These are phyloP conservation scores for Ophiocordyceps sinensis DNA, from an alignment of 2,329 filamentous ascomycete genomes.

Conservation along the genomic window DNA sequence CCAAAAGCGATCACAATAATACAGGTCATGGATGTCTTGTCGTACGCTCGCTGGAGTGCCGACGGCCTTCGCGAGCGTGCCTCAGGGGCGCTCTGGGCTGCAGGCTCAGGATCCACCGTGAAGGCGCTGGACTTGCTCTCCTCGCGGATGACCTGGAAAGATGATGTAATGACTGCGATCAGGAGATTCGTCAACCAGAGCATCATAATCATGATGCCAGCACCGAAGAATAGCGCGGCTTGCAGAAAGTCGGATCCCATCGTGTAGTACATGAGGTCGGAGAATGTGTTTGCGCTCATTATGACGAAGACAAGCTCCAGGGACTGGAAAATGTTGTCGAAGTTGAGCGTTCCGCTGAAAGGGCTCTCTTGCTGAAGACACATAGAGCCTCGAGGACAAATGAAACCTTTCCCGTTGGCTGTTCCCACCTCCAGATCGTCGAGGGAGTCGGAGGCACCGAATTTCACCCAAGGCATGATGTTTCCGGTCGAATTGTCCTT, in stretches of 20 bases:
- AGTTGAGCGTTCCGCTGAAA: conserved; percentile 74
- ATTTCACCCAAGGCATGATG: conserved; percentile 51
- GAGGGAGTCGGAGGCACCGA: conserved; percentile 19
- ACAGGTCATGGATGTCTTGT: conserved; percentile 66
- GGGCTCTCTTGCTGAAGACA: conserved; percentile 73
- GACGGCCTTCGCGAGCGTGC: conserved; percentile 23
- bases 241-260: conserved; percentile 83
- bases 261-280: conserved; percentile 86
- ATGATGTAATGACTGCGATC: conserved; percentile 95
- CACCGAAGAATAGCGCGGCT: conserved; percentile 63
- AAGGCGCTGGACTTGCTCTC: conserved; percentile 93
- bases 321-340: conserved; percentile 88
- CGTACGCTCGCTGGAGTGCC: conserved; percentile 54
- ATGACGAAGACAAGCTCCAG: conserved; percentile 92
- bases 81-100: conserved; percentile 20
- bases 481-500: conserved; percentile 44
- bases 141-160: conserved; percentile 95
- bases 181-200: conserved; percentile 91
- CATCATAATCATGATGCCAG: conserved; percentile 77
- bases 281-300: conserved; percentile 97
- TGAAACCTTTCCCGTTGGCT: conserved; percentile 59
- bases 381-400: conserved; percentile 71
- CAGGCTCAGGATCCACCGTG: conserved; percentile 51
- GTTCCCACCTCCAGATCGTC: conserved; percentile 35
- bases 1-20: conserved; percentile 65